Conservation (phyloP, 2,329 filamentous ascomycete species). For the Anthostomella pinea region DNA sequence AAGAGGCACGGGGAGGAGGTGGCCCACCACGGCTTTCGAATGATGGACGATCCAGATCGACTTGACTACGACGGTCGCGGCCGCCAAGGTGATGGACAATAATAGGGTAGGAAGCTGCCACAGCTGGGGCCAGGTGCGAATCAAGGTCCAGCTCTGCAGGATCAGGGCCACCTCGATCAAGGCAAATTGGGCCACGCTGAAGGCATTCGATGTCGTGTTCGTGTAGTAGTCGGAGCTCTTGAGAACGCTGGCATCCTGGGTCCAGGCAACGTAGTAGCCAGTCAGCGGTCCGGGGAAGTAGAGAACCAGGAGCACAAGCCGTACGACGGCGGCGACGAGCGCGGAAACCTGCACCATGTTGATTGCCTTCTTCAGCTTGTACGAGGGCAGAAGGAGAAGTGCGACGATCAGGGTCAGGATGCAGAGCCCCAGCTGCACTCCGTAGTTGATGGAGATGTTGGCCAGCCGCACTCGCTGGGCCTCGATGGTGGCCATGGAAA, state of each 20-base stretch:
- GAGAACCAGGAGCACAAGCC: conserved; percentile 53
- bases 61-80: conserved; percentile 18
- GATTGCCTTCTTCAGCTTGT: conserved; percentile 62
- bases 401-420: conserved; percentile 63
- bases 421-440: conserved; percentile 66
- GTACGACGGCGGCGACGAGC: conserved; percentile 59
- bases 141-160: conserved; percentile 52
- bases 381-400: conserved; percentile 61
- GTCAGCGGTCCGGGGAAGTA: conserved; percentile 61
- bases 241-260: conserved; percentile 52
- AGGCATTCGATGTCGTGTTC: conserved; percentile 39
- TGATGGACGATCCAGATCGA: conserved; percentile 22
- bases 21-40: conserved; percentile 9
- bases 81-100: conserved; percentile 15
- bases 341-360: conserved; percentile 64
- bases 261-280: conserved; percentile 59
- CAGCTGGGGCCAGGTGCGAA: conserved; percentile 44
- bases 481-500: conserved; percentile 22
- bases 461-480: conserved; percentile 23
- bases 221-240: conserved; percentile 33
- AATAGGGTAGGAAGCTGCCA: conserved; percentile 10
- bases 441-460: conserved; percentile 59
- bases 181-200: conserved; percentile 44
- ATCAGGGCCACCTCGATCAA: conserved; percentile 47
- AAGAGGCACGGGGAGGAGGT: conserved; percentile 21